Evolutionary conservation across 768 basidiomycete species (phyloP), one percentile per base, ranked within the genome.

Genomic region (Auricularia sp.): DNA sequence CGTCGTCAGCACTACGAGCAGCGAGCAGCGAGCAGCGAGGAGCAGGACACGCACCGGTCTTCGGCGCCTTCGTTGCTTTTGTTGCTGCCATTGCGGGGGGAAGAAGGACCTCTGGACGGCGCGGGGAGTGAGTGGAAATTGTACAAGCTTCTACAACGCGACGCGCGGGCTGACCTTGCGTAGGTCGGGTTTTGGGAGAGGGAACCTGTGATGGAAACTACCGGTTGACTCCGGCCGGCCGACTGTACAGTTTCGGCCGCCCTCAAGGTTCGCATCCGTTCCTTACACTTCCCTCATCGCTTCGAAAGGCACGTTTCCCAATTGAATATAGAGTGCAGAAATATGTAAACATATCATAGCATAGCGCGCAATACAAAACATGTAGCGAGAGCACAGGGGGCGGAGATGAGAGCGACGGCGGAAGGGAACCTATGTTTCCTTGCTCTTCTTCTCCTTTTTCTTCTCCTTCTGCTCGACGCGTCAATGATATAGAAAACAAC

Each of bases 11-110:
- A 54, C 29, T 29, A 29, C 29, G 29, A 29, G 29, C n/a, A 18
- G 29, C 18, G 10, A 39, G 7, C 29, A 42, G 18, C 4, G 16
- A 36, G 43, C 2, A 3, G n/a, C 43, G n/a, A 79, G 66, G 66
- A 81, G 78, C 68, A 73, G 78, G 81, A 72, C 73, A 72, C 67
- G 82, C 78, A 68, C 83, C 77, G 18, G 75, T 73, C 79, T 85
- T 87, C 10, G 14, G 71, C 81, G 80, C 47, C 79, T 89, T 90
- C 66, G 81, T 72, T 61, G 81, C 78, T 79, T 89, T 88, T 67
- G 86, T 83, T 63, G 83, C 79, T 77, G 87, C 84, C 87, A 89
- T 88, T 76, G 65, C 36, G 39, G 61, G 53, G 58, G 62, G 63
- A 23, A 56, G 51, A 33, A 39, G 18, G 47, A 51, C 47, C 47